These are phyloP conservation scores for Scopulariopsis brevicaulis DNA, from an alignment of 2,329 filamentous ascomycete genomes.

Conservation along the genomic window DNA sequence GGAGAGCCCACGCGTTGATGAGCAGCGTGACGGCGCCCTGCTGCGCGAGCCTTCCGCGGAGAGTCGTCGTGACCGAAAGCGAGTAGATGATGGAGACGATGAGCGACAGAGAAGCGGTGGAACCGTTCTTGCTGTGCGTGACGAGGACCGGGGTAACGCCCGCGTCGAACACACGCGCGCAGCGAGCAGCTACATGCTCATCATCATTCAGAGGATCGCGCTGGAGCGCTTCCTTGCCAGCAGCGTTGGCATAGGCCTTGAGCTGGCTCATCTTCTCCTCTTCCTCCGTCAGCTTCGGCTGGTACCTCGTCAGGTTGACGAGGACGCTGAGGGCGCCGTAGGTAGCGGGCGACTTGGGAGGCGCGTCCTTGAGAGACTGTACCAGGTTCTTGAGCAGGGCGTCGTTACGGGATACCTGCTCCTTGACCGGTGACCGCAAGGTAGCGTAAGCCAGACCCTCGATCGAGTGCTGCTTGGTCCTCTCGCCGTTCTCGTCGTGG, in stretches of 20 bases:
- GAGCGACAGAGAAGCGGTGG: conserved; percentile 58
- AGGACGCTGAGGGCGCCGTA: conserved; percentile 84
- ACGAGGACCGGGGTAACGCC: conserved; percentile 69
- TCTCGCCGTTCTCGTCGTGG: not conserved
- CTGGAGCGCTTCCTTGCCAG: conserved; percentile 45
- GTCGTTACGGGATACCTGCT: conserved; percentile 60
- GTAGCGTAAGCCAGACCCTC: conserved; percentile 91
- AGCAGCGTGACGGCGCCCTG: conserved; percentile 88
- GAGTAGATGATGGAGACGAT: conserved; percentile 68
- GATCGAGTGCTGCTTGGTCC: conserved; percentile 51
- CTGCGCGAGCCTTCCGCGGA: conserved; percentile 74
- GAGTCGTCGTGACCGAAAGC: conserved; percentile 60
- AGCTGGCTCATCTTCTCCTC: conserved; percentile 86
- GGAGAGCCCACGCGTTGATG: conserved; percentile 55
- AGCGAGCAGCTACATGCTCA: conserved; percentile 62
- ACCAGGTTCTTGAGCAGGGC: conserved; percentile 61
- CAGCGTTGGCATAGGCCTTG: conserved; percentile 86
- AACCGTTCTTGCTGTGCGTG: conserved; percentile 61
- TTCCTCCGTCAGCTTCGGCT: conserved; percentile 70
- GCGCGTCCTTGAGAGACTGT: conserved; percentile 44
- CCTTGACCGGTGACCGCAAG: conserved; percentile 74
- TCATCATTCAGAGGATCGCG: conserved; percentile 65
- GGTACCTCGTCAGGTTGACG: conserved; percentile 72
- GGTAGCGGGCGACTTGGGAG: conserved; percentile 57
- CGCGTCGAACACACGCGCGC: conserved; percentile 66